Base-by-base conservation (phyloP, 75 land plant species). In the Pinus taeda region DNA sequence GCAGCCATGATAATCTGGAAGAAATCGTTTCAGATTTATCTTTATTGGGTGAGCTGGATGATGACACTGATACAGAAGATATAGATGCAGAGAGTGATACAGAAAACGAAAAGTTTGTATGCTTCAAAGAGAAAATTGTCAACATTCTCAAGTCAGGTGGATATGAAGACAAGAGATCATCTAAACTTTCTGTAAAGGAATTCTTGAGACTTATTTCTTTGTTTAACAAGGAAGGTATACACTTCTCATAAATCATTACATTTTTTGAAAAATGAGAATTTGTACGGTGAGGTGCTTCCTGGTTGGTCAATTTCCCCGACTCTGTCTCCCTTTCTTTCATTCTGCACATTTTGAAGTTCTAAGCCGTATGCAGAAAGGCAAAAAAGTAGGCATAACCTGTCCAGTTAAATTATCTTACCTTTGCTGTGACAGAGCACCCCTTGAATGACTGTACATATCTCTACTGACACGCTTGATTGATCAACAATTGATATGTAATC, bases 161-260 rank as follows among this genome's bases (percentile, higher is more conserved):
- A 6, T 91, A 79, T 78, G 87, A 85, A 75, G 87, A 89, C 37
- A 88, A 91, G 84, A 84, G 98, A 61, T 93, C 98, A 24, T 86
- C 88, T 4, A 95, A 93, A 73, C 73, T 95, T 42, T 86, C 90
- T 22, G 81, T 84, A 37, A 87, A 91, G 20, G 92, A 91, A 60
- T 78, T 95, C 36, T 65, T 93, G 56, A 79, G 75, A 22, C 72
- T 95, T 37, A 83, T 95, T 3, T 42, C 75, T 13, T 60, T 82
- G 18, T 91, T 93, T 75, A 93, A 95, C 79, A 81, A 87, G 77
- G 82, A 79, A 65, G 98, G 96, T 56, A 82, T 93, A 49, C 82
- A 88, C 75, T 95, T 95, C 81, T 73, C 58, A 11, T 73, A 73
- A 22, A 9, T 49, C 12, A 49, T 49, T 49, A 49, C 55, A 9